phyloP scores from a whole-genome alignment of 768 basidiomycete species.

The Macrolepiota fuliginosa region DNA sequence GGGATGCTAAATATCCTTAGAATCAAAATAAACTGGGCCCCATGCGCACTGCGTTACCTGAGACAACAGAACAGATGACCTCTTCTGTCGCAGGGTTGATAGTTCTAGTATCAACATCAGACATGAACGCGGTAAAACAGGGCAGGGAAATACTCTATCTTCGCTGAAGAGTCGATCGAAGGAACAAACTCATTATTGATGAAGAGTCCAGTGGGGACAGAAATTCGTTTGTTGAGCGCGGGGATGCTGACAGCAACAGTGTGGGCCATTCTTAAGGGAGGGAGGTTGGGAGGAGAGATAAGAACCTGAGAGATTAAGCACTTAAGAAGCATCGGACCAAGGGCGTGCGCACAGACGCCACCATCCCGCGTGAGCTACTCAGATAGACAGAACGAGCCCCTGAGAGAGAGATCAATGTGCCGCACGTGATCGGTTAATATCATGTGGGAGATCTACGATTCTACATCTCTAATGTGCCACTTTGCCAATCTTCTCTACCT shows the following conservation, averaged over 20 bases:
- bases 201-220: conserved; percentile 80
- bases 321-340: conserved; percentile 10
- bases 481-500: too few relatives aligned
- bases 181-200: conserved; percentile 88
- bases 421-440: neutral
- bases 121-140: neutral
- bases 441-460: too few relatives aligned
- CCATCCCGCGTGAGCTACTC: neutral
- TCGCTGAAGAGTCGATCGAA: conserved; percentile 66
- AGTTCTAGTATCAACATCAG: conserved; percentile 38
- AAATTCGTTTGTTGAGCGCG: conserved; percentile 45
- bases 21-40: neutral
- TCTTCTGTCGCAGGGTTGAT: conserved; percentile 84
- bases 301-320: conserved; percentile 7
- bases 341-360: conserved; percentile 7
- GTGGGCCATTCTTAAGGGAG: conserved; percentile 42
- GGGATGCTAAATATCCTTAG: conserved; percentile 43
- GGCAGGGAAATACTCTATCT: conserved; percentile 47
- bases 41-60: conserved; percentile 36
- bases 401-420: neutral
- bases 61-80: conserved; percentile 62
- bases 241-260: conserved; percentile 38
- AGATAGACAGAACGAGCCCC: neutral
- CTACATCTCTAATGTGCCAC: too few relatives aligned
- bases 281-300: neutral